Conservation (phyloP, 768 basidiomycete species). For the Myochromella boudieri region DNA sequence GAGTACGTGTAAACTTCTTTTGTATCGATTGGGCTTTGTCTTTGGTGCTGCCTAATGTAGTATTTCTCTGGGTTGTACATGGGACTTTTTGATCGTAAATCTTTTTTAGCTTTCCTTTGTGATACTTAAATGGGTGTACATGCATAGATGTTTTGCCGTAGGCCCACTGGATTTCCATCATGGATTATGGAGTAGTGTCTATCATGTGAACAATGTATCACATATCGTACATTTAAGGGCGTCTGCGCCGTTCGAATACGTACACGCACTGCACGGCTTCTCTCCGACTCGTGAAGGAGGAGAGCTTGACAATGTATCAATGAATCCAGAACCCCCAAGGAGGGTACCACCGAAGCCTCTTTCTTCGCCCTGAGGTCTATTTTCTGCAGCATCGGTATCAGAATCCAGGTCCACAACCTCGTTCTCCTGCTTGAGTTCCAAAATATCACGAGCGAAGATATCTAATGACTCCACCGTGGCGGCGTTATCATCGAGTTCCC, state of each 20-base stretch:
- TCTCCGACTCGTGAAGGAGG: constrained; percentile 7
- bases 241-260: constrained; percentile 51
- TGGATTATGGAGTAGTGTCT: constrained; percentile 21
- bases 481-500: constrained; percentile 65
- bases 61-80: constrained; percentile 26
- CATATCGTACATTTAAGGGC: constrained; percentile 47
- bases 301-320: constrained; percentile 11
- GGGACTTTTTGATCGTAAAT: constrained; percentile 27
- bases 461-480: constrained; percentile 56
- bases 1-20: constrained; percentile 39
- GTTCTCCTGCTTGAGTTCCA: constrained; percentile 65
- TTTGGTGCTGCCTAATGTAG: constrained; percentile 26
- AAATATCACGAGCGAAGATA: constrained; percentile 53
- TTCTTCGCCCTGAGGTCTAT: constrained; percentile 52
- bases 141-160: constrained; percentile 20
- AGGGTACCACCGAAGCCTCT: constrained; percentile 76
- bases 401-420: constrained; percentile 59
- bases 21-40: constrained; percentile 22
- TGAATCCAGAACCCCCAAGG: constrained; percentile 42
- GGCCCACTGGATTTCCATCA: constrained; percentile 17
- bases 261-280: constrained; percentile 57
- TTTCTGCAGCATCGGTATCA: constrained; percentile 52
- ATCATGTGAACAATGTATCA: constrained; percentile 38
- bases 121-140: constrained; percentile 11
- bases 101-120: constrained; percentile 1